phyloP scores from a whole-genome alignment of 768 basidiomycete species.

The Cystobasidium onofrii region DNA sequence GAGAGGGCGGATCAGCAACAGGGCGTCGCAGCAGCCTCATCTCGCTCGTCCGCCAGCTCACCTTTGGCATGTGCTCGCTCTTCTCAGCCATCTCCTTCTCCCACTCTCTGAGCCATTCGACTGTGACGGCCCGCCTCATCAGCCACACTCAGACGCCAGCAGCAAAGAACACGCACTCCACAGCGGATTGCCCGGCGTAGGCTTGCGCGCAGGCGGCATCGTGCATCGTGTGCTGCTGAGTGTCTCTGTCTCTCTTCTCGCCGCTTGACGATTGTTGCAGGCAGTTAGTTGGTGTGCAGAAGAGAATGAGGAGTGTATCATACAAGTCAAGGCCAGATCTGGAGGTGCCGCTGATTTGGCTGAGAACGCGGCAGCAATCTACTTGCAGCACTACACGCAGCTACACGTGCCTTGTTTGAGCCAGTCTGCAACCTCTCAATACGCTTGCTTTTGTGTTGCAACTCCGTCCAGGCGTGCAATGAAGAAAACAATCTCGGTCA shows the following conservation, averaged over 20 bases:
- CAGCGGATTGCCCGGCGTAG: slow-evolving; percentile 17
- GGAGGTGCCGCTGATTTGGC: too few relatives aligned
- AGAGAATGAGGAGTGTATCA: neutral
- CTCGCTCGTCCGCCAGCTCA: neutral
- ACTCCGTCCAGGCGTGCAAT: too few relatives aligned
- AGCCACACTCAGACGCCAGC: neutral
- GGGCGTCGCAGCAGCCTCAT: neutral
- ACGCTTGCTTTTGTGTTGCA: too few relatives aligned
- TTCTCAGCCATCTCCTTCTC: slow-evolving; percentile 11
- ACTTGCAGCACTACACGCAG: too few relatives aligned
- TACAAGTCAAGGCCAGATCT: too few relatives aligned
- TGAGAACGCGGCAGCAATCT: too few relatives aligned
- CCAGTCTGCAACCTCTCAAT: neutral
- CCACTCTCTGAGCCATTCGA: slow-evolving; percentile 27
- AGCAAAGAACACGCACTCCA: slow-evolving; percentile 1
- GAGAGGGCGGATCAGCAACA: neutral
- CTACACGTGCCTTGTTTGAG: neutral
- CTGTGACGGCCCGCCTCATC: neutral
- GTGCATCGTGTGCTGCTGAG: neutral
- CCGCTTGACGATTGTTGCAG: neutral
- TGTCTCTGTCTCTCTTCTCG: too few relatives aligned
- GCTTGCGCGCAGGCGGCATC: slow-evolving; percentile 13
- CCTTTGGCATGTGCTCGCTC: slow-evolving; percentile 14
- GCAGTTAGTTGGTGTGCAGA: neutral
- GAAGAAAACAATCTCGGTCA: neutral